These are phyloP conservation scores for Yarrowia porcina DNA, from an alignment of 805 yeast genomes.

Conservation along the genomic window DNA sequence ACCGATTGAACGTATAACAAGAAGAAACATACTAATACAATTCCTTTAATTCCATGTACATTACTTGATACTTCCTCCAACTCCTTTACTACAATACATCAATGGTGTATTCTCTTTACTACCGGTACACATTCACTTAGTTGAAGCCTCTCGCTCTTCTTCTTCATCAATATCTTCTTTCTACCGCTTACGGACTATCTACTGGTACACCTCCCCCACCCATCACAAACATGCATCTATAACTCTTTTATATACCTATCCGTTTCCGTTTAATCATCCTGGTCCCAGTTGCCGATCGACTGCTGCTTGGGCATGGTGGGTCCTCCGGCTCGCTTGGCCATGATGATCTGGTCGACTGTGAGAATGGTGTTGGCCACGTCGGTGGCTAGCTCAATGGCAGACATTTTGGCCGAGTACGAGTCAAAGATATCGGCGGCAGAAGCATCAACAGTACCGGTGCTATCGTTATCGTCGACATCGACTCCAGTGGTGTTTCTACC, in stretches of 20 bases:
- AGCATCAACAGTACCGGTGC: constrained; percentile 67
- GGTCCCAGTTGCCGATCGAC: constrained; percentile 94
- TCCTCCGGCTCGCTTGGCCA: constrained; percentile 99
- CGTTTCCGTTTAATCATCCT: constrained; percentile 57
- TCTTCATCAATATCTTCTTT: no score
- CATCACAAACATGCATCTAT: constrained; percentile 18
- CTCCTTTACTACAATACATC: no score
- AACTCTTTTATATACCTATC: constrained; percentile 14
- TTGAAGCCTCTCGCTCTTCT: no score
- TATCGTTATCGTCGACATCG: constrained; percentile 61
- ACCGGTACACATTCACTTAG: no score
- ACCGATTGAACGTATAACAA: no score
- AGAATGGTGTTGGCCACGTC: constrained; percentile 90
- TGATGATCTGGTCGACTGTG: constrained; percentile 93
- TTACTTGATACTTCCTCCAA: no score
- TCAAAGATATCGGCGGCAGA: constrained; percentile 70
- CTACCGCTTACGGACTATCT: no score
- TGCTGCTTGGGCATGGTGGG: constrained; percentile 86
- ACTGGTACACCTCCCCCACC: no score
- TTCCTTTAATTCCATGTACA: no score
- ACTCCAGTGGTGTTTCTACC: constrained; percentile 49
- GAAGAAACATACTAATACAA: no score
- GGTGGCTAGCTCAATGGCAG: constrained; percentile 89
- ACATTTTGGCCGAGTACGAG: constrained; percentile 71
- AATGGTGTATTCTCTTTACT: no score